Base-by-base conservation (phyloP, 1,139 yeast genomes). In the Nakaseomyces delphensis region DNA sequence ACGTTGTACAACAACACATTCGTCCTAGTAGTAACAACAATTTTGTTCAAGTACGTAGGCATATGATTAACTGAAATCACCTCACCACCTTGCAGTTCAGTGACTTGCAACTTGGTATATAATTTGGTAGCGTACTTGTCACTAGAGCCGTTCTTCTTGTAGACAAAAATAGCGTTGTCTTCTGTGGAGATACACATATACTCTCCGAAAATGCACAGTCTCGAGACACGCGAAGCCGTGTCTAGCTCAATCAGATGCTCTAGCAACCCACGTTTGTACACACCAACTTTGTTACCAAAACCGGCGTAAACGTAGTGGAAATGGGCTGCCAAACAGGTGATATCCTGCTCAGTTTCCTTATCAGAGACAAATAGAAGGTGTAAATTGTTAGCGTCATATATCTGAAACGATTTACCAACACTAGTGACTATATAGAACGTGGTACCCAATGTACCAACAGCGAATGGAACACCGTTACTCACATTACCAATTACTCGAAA, bases 11-110 rank as follows among this genome's bases (percentile, higher is more conserved):
- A 67, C 27, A 74, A 49, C 40, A 83, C 60, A 38, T 77, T 66
- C 3, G 77, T 66, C 3, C 91, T 76, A 2, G 91, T 76, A 21
- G 79, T 89, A 28, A 91, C 78, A 1, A 83, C 82, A 30, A 93
- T 67, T 59, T 93, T 93, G 68, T 93, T 93, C 58, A 93, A 66
- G 59, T 91, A 89, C 0, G 99, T 91, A 31, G 97, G 87, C 40
- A 94, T 83, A 62, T 93, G 99, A 9, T 77, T 57, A 21, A 87
- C 53, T 28, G 79, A 80, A 10, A 82, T 80, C 24, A 91, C 72
- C 2, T 69, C 71, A 24, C 60, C 59, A 28, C 95, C 96, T 51
- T 79, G 79, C 13, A 79, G 64, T 24, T 68, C 63, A 2, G 79
- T 70, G 40, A 85, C 65, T 41, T 68, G 62, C 43, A 86, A 64